Base-by-base conservation (phyloP, 106 monocot genomes). In the Agapanthus africanus region DNA sequence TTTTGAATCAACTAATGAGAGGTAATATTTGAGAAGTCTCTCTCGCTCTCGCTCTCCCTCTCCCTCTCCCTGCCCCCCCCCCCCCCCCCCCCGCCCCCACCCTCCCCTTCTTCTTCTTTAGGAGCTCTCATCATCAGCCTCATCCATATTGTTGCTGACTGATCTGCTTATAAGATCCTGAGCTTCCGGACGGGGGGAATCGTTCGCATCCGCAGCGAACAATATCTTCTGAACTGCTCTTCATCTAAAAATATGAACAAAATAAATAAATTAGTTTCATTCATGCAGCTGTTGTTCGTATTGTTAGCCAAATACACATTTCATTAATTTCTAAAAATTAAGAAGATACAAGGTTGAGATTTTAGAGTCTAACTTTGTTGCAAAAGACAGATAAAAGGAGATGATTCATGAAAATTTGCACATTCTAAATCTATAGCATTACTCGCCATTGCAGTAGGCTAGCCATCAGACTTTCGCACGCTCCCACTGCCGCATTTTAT, bases 141-240 rank as follows among this genome's bases (percentile, higher is more conserved):
- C 61, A 4, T 62, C 61, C n/a, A 0, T 36, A 15, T 65, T 40
- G 14, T 65, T 25, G 18, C 54, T 14, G 2, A 19, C 5, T 33
- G 81, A 73, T 49, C 32, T 77, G 61, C 50, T 69, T 18, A 73
- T 32, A 18, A 81, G 72, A 59, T 77, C 82, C 35, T 75, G 51
- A 57, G 81, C 79, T 74, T 82, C 75, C 50, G 61, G 59, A 39
- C 82, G 69, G 22, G 79, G 78, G 7, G 82, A 82, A 11, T 71
- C 86, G 44, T 35, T 65, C 70, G 75, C 74, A 77, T 91, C 87
- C 39, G 77, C 77, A 40, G 87, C 83, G 59, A 84, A 91, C 21
- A 91, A 44, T 21, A 91, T 84, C 72, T 81, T 82, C 52, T 54
- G 34, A 23, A 87, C 67, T 16, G 87, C 83, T 63, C 78, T 87